Percentiles rank a stretch among this genome's conserved stretches.
Evolutionary conservation across 345 rosid species (phyloP).

Genomic region (Eutrema heterophyllum): DNA sequence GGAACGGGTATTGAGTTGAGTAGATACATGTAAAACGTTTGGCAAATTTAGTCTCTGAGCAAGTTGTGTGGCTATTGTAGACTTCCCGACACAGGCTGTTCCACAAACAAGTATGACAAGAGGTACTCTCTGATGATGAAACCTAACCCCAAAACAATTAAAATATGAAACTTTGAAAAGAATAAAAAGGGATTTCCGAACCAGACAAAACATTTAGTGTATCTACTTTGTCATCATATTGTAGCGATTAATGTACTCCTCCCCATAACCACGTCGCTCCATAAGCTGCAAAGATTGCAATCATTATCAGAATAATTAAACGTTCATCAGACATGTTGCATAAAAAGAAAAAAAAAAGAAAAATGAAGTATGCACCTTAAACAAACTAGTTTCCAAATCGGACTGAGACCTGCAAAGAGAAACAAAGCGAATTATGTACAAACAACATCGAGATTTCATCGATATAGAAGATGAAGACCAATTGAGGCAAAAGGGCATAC

Average conservation of each 20-base stretch:
- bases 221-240: conserved; percentile 94
- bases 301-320: conserved; percentile 6
- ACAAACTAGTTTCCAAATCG: conserved; percentile 87
- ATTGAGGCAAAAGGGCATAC: conserved; percentile 41
- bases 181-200: not conserved
- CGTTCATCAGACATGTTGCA: not conserved
- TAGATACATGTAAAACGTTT: conserved; percentile 81
- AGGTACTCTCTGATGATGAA: conserved; percentile 98
- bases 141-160: conserved; percentile 36
- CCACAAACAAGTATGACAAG: conserved; percentile 98
- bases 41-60: conserved; percentile 98
- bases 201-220: not conserved
- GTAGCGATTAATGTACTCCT: conserved; percentile 82
- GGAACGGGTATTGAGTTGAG: not conserved
- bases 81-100: conserved; percentile 97
- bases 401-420: conserved; percentile 70
- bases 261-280: conserved; percentile 88
- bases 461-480: not conserved
- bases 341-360: not conserved
- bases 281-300: conserved; percentile 57
- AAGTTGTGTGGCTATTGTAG: conserved; percentile 96
- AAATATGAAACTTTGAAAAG: not conserved
- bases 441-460: not conserved
- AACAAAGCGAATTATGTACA: not conserved
- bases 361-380: conserved; percentile 48